Conservation (phyloP, 495 filamentous ascomycete genomes). For the Pyronema domesticum region DNA sequence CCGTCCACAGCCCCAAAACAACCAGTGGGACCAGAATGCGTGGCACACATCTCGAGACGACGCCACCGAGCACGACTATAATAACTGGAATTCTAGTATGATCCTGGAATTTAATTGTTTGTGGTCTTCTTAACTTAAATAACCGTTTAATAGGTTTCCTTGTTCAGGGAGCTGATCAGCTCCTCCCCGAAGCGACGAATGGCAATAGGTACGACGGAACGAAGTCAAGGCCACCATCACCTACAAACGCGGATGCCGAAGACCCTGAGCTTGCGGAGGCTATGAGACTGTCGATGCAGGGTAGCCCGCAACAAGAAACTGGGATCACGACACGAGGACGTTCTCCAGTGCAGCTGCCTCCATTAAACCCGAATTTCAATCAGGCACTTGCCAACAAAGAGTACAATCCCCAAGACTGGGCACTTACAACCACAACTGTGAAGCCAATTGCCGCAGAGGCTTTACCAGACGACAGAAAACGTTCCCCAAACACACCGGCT, state of each 20-base stretch:
- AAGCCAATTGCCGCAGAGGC: conserved; percentile 45
- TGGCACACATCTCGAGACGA: conserved; percentile 16
- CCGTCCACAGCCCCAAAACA: neutral
- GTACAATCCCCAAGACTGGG: conserved; percentile 61
- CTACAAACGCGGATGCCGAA: neutral
- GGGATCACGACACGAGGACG: conserved; percentile 32
- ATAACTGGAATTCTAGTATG: neutral
- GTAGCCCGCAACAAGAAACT: conserved; percentile 38
- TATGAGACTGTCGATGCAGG: conserved; percentile 35
- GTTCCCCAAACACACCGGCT: conserved; percentile 40
- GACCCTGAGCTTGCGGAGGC: conserved; percentile 28
- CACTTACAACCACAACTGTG: conserved; percentile 44
- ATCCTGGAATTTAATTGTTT: neutral
- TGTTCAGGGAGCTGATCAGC: conserved; percentile 19
- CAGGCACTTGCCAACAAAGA: conserved; percentile 43
- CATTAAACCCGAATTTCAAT: conserved; percentile 38
- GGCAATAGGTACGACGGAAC: conserved; percentile 11
- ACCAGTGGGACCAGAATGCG: conserved; percentile 11
- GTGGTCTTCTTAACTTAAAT: neutral
- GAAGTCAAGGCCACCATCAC: conserved; percentile 20
- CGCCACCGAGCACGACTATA: neutral
- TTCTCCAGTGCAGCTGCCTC: conserved; percentile 12
- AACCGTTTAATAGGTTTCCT: conserved; percentile 14
- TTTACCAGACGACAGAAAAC: conserved; percentile 41
- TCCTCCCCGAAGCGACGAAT: neutral